Evolutionary conservation across 73 alveolate species (phyloP).

Genomic region (Stentor roeselii): DNA sequence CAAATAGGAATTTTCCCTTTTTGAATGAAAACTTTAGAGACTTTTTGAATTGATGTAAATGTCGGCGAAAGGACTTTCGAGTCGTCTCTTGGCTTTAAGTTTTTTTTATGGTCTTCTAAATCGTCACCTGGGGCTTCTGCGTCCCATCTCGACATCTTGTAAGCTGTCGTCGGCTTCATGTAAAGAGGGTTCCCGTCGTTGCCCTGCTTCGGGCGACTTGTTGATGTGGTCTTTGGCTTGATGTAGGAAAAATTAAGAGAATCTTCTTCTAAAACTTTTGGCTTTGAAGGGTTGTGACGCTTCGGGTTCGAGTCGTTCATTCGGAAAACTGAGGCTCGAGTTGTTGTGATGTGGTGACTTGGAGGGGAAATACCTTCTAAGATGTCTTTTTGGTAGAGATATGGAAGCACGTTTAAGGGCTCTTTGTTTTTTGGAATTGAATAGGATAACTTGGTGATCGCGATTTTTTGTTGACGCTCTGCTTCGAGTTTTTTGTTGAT

Average conservation of each 20-base stretch:
- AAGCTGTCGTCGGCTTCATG: not conserved
- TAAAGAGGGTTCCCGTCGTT: not conserved
- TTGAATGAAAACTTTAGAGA: not conserved
- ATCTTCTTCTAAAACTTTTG: not conserved
- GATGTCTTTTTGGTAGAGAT: constrained; percentile 10
- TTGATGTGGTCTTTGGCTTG: not conserved
- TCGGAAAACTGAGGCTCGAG: not conserved
- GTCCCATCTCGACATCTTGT: constrained; percentile 13
- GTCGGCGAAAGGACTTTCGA: not conserved
- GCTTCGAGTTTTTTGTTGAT: not conserved
- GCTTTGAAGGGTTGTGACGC: not conserved
- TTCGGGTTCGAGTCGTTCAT: constrained; percentile 1
- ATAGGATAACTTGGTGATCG: not conserved
- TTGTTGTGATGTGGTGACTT: not conserved
- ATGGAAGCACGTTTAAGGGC: not conserved
- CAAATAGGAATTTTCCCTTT: not conserved
- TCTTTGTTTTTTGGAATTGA: not conserved
- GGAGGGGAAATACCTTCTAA: not conserved
- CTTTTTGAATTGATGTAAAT: not conserved
- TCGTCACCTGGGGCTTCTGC: constrained; percentile 9
- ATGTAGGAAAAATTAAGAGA: not conserved
- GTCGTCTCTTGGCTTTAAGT: not conserved
- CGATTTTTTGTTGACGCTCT: not conserved
- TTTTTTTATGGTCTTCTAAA: not conserved
- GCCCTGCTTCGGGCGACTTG: not conserved